phyloP scores from a whole-genome alignment of 2,329 filamentous ascomycete genomes.

The Fusarium subtropicale region DNA sequence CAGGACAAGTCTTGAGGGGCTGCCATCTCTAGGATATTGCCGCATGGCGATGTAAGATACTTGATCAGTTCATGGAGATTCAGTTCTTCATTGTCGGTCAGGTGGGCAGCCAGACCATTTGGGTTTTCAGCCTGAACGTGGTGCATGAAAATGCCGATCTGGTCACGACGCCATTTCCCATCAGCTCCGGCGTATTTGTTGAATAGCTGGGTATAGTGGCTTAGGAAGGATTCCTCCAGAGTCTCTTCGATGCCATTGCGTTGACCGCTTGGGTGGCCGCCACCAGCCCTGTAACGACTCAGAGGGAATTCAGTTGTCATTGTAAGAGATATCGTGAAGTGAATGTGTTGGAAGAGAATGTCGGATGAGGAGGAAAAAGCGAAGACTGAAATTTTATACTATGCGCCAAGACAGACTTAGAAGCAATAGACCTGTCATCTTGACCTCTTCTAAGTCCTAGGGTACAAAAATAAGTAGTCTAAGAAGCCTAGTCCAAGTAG shows the following conservation, averaged over 20 bases:
- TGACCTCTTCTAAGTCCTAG: no score
- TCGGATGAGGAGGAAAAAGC: rapidly evolving
- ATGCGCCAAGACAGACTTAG: neutral
- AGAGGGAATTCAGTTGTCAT: neutral
- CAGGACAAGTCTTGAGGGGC: constrained; percentile 65
- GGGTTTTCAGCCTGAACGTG: constrained; percentile 16
- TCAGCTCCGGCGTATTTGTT: constrained; percentile 9
- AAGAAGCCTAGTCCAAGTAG: no score
- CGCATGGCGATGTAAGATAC: constrained; percentile 19
- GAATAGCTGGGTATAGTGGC: neutral
- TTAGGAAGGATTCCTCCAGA: constrained; percentile 6
- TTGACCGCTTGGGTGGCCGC: constrained; percentile 4
- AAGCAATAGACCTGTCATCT: neutral
- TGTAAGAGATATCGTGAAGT: rapidly evolving
- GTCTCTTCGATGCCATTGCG: constrained; percentile 16
- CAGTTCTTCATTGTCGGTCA: constrained; percentile 1
- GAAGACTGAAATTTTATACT: neutral
- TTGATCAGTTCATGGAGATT: neutral
- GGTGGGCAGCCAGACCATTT: constrained; percentile 9
- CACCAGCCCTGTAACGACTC: neutral
- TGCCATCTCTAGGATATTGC: constrained; percentile 14
- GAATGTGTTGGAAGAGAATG: rapidly evolving
- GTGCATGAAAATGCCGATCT: constrained; percentile 17
- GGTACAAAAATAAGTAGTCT: no score
- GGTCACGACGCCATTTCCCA: constrained; percentile 2